Base-by-base conservation (phyloP, 257 asterid genomes). In the Solanum gracilifrons region DNA sequence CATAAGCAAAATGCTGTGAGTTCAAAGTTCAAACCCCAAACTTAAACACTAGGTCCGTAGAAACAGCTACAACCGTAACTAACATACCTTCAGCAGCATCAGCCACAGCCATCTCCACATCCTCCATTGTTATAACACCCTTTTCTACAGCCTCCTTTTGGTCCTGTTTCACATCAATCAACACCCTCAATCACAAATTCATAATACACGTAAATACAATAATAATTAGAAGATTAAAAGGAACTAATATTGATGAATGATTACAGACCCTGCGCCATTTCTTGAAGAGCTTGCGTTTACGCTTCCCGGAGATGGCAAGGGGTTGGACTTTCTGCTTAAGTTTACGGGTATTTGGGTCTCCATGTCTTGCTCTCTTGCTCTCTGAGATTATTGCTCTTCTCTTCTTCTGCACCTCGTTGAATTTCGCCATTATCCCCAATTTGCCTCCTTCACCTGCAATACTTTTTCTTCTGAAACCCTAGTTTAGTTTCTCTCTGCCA, bases 211-310 rank as follows among this genome's bases (percentile, higher is more conserved):
- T 1, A 21, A 35, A 27, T 62, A 13, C 32, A 25, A 20, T n/a
- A 25, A 29, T 20, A 71, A 18, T 41, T 41, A 41, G 2, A 51
- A 39, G 46, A 29, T 13, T 0, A 66, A 37, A 32, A 6, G 39
- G 43, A 77, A 25, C 8, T 2, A 41, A 77, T 41, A 77, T 15
- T 27, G 13, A 76, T 76, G 5, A 35, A 2, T 13, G 71, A 46
- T 13, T n/a, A 91, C 93, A 29, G 20, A 95, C 98, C 98, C 96
- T 93, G 73, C 98, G 97, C 96, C 97, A 92, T 92, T 94, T 95
- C 87, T 92, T 94, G 58, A 92, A 90, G 86, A 93, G 89, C 93
- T 95, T 95, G 91, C 95, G 98, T 90, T 94, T 90, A 48, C 98
- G 98, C 94, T 95, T 95, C 89, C 98, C 98, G 88, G 98, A 95